A percentile compares a stretch with the other conserved stretches of the same genome.
phyloP scores from a whole-genome alignment of 176 grass and related monocot genomes.

The Avena eriantha region DNA sequence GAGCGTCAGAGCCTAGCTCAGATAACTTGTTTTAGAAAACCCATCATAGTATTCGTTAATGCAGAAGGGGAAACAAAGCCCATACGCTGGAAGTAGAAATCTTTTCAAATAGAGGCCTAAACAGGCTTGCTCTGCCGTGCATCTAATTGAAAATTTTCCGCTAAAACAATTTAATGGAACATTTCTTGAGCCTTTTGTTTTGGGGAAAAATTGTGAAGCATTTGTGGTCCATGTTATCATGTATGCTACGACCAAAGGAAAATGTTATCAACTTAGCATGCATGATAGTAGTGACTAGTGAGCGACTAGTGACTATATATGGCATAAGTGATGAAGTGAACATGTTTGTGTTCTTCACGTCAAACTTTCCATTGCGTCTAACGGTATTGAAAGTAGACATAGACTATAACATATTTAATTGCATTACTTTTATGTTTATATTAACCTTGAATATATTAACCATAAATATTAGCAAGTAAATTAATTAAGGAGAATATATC shows the following conservation, averaged over 20 bases:
- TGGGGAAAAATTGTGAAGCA: background rate
- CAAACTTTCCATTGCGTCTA: background rate
- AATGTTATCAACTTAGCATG: background rate
- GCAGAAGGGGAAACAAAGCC: background rate
- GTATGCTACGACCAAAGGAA: background rate
- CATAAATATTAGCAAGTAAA: background rate
- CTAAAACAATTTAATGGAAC: background rate
- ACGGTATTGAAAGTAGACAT: background rate
- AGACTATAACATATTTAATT: background rate
- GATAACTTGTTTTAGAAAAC: background rate
- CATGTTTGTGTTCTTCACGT: background rate
- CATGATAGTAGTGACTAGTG: background rate
- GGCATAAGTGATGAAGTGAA: background rate
- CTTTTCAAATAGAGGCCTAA: background rate
- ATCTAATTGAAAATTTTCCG: background rate
- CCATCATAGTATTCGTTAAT: background rate
- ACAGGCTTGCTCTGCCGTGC: background rate
- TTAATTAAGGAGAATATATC: background rate
- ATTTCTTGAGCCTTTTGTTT: too few species aligned
- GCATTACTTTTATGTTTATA: background rate
- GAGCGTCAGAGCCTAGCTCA: background rate
- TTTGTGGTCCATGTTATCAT: background rate
- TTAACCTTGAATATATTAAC: background rate
- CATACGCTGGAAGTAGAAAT: background rate
- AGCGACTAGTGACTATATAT: background rate